A percentile compares a stretch with the other conserved stretches of the same genome.
phyloP scores from a whole-genome alignment of 2,329 filamentous ascomycete genomes.

The Byssoonygena ceratinophila region DNA sequence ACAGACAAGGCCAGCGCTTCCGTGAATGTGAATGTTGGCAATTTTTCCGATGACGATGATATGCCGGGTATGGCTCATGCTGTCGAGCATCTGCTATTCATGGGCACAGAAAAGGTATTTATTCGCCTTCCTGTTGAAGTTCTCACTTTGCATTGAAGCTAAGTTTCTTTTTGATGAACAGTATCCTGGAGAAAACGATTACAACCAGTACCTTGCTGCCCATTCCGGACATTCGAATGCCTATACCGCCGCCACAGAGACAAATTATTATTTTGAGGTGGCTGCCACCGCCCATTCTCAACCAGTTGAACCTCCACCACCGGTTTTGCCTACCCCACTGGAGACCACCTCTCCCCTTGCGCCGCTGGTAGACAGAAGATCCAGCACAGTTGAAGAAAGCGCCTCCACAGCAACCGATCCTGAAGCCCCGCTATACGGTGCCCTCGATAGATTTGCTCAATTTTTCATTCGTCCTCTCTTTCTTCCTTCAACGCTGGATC shows the following conservation, averaged over 20 bases:
- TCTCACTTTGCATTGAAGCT: not conserved
- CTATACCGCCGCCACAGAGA: conserved; percentile 85
- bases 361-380: conserved; percentile 15
- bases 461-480: conserved; percentile 89
- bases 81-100: conserved; percentile 92
- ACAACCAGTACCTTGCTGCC: conserved; percentile 81
- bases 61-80: conserved; percentile 95
- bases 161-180: conserved; percentile 25
- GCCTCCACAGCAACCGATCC: conserved; percentile 19
- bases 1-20: conserved; percentile 96
- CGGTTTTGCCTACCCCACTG: conserved; percentile 8
- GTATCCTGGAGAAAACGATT: conserved; percentile 91
- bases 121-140: not conserved
- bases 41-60: conserved; percentile 80
- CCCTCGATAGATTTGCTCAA: conserved; percentile 81
- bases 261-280: conserved; percentile 96
- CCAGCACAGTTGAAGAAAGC: conserved; percentile 12
- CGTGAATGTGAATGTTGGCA: conserved; percentile 90
- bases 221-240: conserved; percentile 91
- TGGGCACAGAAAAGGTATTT: conserved; percentile 84
- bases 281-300: conserved; percentile 56
- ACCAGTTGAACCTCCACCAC: conserved; percentile 1
- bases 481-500: conserved; percentile 69
- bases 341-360: conserved; percentile 8
- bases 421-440: conserved; percentile 61